These are phyloP conservation scores for Letharia lupina DNA, from an alignment of 495 filamentous ascomycete genomes.

Conservation along the genomic window DNA sequence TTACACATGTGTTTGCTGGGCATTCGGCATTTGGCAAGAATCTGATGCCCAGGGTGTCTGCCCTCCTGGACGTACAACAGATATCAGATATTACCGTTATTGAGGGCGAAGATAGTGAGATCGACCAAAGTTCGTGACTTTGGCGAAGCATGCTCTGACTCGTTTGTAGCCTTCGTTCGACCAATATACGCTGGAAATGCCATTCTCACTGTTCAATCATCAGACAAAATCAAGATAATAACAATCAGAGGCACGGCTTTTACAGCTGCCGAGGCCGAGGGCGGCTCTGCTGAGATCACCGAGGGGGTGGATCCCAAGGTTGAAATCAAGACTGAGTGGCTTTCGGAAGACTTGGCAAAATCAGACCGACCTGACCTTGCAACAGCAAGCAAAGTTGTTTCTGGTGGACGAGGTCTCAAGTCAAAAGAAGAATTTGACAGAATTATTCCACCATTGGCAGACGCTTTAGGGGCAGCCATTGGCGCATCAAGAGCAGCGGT, in stretches of 20 bases:
- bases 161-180: conserved; percentile 65
- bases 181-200: conserved; percentile 98
- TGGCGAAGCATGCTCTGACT: conserved; percentile 6
- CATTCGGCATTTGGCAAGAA: conserved; percentile 98
- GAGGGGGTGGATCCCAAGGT: conserved; percentile 52
- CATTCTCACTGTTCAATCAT: conserved; percentile 90
- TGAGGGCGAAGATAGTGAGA: conserved; percentile 73
- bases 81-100: conserved; percentile 85
- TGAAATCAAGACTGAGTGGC: conserved; percentile 68
- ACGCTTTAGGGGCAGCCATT: conserved; percentile 84
- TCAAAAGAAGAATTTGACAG: conserved; percentile 95
- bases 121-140: background rate
- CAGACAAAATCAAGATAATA: conserved; percentile 76
- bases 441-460: conserved; percentile 83
- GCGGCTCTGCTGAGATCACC: conserved; percentile 41
- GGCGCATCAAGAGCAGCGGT: conserved; percentile 92
- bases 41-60: conserved; percentile 89
- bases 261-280: conserved; percentile 39
- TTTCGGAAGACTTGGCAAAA: conserved; percentile 86
- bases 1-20: conserved; percentile 79
- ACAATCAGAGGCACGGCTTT: conserved; percentile 93
- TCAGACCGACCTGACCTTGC: conserved; percentile 90
- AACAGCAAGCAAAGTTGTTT: conserved; percentile 83
- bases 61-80: conserved; percentile 84
- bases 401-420: conserved; percentile 89